Evolutionary conservation across 2,329 filamentous ascomycete species (phyloP), one percentile per base, ranked within the genome.

Genomic region (Pseudogymnoascus sp.): DNA sequence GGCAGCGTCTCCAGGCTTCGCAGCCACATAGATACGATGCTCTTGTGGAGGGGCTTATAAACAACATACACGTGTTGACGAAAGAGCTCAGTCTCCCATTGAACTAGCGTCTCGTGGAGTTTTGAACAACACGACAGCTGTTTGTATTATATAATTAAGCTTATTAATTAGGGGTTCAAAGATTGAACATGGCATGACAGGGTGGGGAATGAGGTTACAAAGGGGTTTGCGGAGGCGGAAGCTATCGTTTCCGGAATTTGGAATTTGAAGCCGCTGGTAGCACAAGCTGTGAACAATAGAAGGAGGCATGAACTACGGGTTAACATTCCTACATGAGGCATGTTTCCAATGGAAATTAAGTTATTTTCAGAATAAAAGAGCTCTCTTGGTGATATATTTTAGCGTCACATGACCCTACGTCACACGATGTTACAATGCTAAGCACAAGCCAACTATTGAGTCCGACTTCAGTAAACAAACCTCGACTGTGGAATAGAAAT

Each of bases 1-100:
- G 87, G 6, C 76, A 77, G 36, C 78, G 80, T 61, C 81, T 84
- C 22, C 76, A 79, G 66, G 73, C 72, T 4, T 76, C 77, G 2
- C 76, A 80, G 61, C 76, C 78, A 5, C 84, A 86, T 67, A 82
- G 80, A 59, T 91, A 88, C 70, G 79, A 83, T 60, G 81, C 85
- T 50, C 74, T 93, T 12, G 82, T 94, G 2, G 85, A 88, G 64
- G 88, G 87, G 1, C 83, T 94, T 64, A 75, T 93, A 61, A 87
- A 92, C 72, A 93, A 94, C 67, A 78, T 89, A 54, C 47, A 54
- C 47, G 47, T 54, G 9, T 54, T 54, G 47, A 54, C 47, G n/a
- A 54, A 54, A 54, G 47, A 54, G 47, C 47, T 54, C 28, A 54
- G 47, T 18, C 47, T 54, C 47, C 47, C 47, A 1, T 6, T 30